Evolutionary conservation across 1,139 yeast genomes (phyloP).

Genomic region (Debaryomyces coudertii): DNA sequence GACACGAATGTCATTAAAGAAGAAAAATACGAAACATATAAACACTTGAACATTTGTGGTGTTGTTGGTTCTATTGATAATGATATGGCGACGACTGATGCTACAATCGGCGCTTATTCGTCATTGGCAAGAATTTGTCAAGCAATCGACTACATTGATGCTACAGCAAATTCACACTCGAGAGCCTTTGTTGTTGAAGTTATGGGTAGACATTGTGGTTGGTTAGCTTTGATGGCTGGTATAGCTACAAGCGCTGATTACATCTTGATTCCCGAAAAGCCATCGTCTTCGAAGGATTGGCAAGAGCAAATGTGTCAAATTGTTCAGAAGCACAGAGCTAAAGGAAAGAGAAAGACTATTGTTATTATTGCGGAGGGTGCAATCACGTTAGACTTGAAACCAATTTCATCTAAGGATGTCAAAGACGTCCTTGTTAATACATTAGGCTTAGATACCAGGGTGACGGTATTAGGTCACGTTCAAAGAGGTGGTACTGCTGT

Average conservation of each 20-base stretch:
- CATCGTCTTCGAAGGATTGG: slow-evolving; percentile 64
- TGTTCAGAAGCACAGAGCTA: slow-evolving; percentile 64
- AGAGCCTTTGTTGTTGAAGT: slow-evolving; percentile 85
- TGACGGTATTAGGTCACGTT: slow-evolving; percentile 80
- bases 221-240: slow-evolving; percentile 85
- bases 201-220: slow-evolving; percentile 92
- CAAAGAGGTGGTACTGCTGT: slow-evolving; percentile 89
- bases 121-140: slow-evolving; percentile 76
- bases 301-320: slow-evolving; percentile 66
- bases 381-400: slow-evolving; percentile 63
- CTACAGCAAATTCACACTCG: slow-evolving; percentile 82
- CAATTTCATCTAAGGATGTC: slow-evolving; percentile 67
- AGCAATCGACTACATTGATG: slow-evolving; percentile 80
- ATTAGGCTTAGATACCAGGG: slow-evolving; percentile 74
- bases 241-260: slow-evolving; percentile 81
- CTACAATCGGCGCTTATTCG: slow-evolving; percentile 81
- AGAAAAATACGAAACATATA: slow-evolving; percentile 55
- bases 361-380: slow-evolving; percentile 89
- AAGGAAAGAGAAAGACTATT: slow-evolving; percentile 77
- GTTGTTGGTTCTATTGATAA: slow-evolving; percentile 82
- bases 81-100: slow-evolving; percentile 82
- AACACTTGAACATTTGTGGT: slow-evolving; percentile 71
- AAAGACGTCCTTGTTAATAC: slow-evolving; percentile 66
- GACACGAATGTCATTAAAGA: slow-evolving; percentile 49
- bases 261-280: slow-evolving; percentile 80